phyloP scores from a whole-genome alignment of 179 eudicot genomes.

The Amaranthus tricolor region DNA sequence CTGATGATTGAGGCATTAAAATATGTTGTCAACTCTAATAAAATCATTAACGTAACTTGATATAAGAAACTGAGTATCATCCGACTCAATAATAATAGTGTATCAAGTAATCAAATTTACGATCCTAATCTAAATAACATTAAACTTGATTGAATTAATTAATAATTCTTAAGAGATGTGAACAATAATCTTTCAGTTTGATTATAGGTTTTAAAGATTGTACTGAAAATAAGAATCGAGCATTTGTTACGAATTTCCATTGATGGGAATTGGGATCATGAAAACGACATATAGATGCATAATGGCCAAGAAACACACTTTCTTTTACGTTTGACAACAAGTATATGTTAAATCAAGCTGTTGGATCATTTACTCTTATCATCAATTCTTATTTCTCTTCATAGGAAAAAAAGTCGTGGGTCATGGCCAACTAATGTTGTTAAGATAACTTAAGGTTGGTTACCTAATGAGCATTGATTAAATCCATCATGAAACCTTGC shows the following conservation, averaged over 20 bases:
- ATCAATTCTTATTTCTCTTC: not conserved
- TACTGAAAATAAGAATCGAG: not conserved
- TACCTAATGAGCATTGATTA: too few relatives aligned
- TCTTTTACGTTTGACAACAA: not conserved
- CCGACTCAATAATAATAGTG: too few relatives aligned
- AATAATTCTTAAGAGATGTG: not conserved
- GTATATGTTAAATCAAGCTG: not conserved
- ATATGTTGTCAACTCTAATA: too few relatives aligned
- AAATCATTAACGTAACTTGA: too few relatives aligned
- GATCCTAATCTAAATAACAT: not conserved
- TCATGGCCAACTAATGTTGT: not conserved
- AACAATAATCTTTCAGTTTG: not conserved
- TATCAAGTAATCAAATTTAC: not conserved
- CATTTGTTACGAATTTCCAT: not conserved
- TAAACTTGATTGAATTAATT: not conserved
- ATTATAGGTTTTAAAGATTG: too few relatives aligned
- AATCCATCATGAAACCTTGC: too few relatives aligned
- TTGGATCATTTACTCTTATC: not conserved
- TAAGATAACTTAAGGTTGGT: conserved; percentile 3
- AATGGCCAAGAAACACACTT: not conserved
- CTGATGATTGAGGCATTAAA: too few relatives aligned
- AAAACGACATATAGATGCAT: conserved; percentile 13
- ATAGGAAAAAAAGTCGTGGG: not conserved
- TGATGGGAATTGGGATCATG: conserved; percentile 12
- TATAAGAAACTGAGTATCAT: too few relatives aligned